Base-by-base conservation (phyloP, 768 basidiomycete species). In the Leccinum subgranulosum region DNA sequence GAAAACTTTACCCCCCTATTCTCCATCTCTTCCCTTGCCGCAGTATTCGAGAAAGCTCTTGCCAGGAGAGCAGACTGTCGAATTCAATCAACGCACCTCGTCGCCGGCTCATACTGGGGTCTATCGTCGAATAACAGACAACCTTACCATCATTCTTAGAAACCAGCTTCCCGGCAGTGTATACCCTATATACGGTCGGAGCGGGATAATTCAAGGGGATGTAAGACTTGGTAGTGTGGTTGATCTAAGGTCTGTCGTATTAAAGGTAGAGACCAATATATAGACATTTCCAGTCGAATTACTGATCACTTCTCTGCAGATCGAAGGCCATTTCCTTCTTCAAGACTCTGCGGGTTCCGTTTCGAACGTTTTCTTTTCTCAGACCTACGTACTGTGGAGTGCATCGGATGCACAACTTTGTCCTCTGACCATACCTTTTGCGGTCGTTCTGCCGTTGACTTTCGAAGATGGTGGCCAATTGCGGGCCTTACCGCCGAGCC, bases 11-110 rank as follows among this genome's bases (percentile, higher is more conserved):
- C 81, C 86, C 4, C 64, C 67, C 7, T 88, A 87, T 64, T 76
- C 82, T 0, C 76, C 81, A 4, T 79, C 84, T 3, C 66, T 71
- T 0, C 79, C 82, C 11, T 76, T 80, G 1, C 86, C 87, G 0
- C 60, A 65, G 0, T 88, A 88, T 66, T 83, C 87, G 48, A 76
- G 63, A 31, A 74, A 77, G 47, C 84, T 79, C 51, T 67, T 75
- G 2, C 72, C 69, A 9, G 81, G 78, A 47, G 87, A 88, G 61
- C 73, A 72, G 55, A 73, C 75, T 3, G 74, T 88, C 2, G 79
- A 81, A 36, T 76, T 75, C 48, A 78, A 79, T 3, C 81, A 51
- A 17, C 56, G 56, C 15, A 25, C 23, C 25, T 28, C 50, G 4
- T 52, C 61, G 6, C 62, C 34, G 51, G 21, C 49, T 41, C 58